A percentile compares a stretch with the other conserved stretches of the same genome.
Evolutionary conservation across 441 rosid genomes (phyloP).

Genomic region (Mallotus repandus): DNA sequence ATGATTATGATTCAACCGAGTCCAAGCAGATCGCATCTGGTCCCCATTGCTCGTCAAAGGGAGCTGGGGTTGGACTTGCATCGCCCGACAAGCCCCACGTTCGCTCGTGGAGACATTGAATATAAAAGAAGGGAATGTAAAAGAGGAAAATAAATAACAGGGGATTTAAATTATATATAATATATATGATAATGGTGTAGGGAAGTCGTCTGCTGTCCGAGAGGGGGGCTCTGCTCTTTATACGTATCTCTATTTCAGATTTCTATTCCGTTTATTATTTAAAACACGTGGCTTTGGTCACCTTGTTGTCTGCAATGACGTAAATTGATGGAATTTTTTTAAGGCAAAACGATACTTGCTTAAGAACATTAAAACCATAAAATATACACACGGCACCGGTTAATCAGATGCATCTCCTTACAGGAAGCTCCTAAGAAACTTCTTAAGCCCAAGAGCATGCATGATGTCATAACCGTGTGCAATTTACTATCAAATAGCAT

Average conservation of each 20-base stretch:
- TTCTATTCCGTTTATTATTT: constrained; percentile 11
- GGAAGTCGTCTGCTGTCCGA: constrained; percentile 13
- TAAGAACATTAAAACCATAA: neutral
- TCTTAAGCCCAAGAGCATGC: neutral
- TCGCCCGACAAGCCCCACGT: constrained; percentile 33
- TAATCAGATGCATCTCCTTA: neutral
- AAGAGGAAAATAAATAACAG: neutral
- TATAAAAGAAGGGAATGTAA: constrained; percentile 8
- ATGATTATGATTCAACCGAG: neutral
- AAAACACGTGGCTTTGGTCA: constrained; percentile 18
- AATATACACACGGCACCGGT: neutral
- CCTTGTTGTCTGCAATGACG: neutral
- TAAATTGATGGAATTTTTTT: neutral
- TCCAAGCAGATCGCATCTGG: constrained; percentile 6
- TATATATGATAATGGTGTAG: neutral
- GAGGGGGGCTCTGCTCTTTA: constrained; percentile 10
- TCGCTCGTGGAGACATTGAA: constrained; percentile 18
- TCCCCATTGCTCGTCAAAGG: neutral
- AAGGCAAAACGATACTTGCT: too few relatives aligned
- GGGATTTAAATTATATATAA: neutral
- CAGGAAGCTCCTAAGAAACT: constrained; percentile 13
- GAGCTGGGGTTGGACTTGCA: constrained; percentile 18
- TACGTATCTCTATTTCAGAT: constrained; percentile 14
- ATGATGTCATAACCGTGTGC: neutral
- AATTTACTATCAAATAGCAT: constrained; percentile 9